A percentile compares a stretch with the other conserved stretches of the same genome.
phyloP scores from a whole-genome alignment of 192 early-diverging fungal species.

The Backusella westeae region DNA sequence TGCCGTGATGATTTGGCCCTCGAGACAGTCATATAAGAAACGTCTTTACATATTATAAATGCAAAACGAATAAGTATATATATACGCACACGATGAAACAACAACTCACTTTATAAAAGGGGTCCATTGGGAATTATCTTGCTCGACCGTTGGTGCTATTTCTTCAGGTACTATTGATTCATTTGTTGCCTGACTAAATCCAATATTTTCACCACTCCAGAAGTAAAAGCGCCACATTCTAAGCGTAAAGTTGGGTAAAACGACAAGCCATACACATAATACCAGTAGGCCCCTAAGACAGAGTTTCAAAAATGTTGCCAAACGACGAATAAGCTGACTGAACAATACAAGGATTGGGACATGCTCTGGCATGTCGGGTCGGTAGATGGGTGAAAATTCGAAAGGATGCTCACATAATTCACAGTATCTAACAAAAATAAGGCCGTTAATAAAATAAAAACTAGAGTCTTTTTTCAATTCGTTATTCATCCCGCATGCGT shows the following conservation, averaged over 20 bases:
- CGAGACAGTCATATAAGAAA: constrained; percentile 69
- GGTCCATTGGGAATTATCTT: constrained; percentile 1
- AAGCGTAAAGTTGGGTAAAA: constrained; percentile 78
- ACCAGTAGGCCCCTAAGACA: constrained; percentile 66
- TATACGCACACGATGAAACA: not conserved
- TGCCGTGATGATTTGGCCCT: constrained; percentile 81
- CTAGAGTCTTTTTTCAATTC: not conserved
- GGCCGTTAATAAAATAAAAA: not conserved
- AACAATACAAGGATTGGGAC: constrained; percentile 53
- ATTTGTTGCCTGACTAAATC: constrained; percentile 21
- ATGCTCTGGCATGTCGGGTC: constrained; percentile 66
- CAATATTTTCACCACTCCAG: constrained; percentile 65
- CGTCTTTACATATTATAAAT: constrained; percentile 21
- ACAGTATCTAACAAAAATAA: constrained; percentile 57
- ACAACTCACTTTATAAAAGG: constrained; percentile 5
- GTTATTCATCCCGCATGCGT: constrained; percentile 6
- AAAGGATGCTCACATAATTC: constrained; percentile 90
- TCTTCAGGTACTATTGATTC: not conserved
- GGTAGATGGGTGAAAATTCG: constrained; percentile 79
- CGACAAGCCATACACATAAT: constrained; percentile 71
- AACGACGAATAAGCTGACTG: constrained; percentile 5
- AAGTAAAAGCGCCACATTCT: constrained; percentile 88
- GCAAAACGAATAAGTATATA: no score
- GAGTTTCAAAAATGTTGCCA: constrained; percentile 24
- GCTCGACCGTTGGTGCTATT: not conserved